Conservation (phyloP, 148 eudicot species). For the Rhododendron williamsianum region DNA sequence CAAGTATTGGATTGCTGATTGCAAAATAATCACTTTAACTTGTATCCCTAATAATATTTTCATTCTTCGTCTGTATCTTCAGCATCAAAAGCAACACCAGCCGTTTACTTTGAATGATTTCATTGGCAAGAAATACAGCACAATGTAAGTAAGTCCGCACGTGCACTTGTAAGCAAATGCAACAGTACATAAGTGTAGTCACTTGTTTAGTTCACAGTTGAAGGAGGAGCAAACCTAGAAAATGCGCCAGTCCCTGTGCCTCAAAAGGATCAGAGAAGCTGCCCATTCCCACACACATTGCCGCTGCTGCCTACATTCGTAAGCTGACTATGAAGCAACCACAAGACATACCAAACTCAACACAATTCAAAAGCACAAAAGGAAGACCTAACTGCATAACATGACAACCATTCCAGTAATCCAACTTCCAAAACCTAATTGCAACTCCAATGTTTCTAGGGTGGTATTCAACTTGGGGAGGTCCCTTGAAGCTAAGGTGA, state of each 20-base stretch:
- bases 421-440: slow-evolving; percentile 1
- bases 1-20: not conserved
- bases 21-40: not conserved
- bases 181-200: not conserved
- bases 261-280: slow-evolving; percentile 90
- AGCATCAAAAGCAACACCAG: not conserved
- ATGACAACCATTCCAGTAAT: not conserved
- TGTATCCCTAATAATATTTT: not conserved
- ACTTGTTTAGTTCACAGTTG: not conserved
- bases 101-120: not conserved
- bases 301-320: slow-evolving; percentile 76
- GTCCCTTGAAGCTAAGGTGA: not conserved
- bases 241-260: slow-evolving; percentile 98
- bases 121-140: not conserved
- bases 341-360: not conserved
- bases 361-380: not conserved
- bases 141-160: not conserved
- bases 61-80: not conserved
- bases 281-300: slow-evolving; percentile 91
- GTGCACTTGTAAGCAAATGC: not conserved
- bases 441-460: not conserved
- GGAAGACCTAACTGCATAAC: not conserved
- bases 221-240: slow-evolving; percentile 51
- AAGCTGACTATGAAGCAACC: not conserved
- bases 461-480: not conserved